A percentile compares a stretch with the other conserved stretches of the same genome.
phyloP scores from a whole-genome alignment of 352 stramenopile genomes.

The Globisporangium echinulatum region DNA sequence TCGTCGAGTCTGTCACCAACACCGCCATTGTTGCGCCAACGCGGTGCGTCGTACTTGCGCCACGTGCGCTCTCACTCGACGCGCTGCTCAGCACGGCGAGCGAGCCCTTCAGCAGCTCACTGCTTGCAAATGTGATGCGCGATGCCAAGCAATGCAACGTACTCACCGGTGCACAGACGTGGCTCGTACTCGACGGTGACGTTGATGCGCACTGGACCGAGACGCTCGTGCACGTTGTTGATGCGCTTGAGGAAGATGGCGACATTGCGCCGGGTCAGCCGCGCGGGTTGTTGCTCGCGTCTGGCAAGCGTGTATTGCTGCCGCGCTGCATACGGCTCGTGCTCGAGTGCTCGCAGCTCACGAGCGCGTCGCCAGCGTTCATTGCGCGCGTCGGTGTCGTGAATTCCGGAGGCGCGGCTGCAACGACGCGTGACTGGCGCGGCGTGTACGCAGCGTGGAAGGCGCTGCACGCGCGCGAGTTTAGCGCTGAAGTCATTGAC shows the following conservation, averaged over 20 bases:
- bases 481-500: constrained; percentile 22
- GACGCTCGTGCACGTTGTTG: constrained; percentile 30
- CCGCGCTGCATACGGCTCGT: constrained; percentile 35
- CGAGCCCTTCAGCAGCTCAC: constrained; percentile 16
- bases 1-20: not conserved
- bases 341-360: constrained; percentile 45
- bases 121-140: constrained; percentile 34
- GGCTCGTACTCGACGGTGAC: constrained; percentile 66
- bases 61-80: constrained; percentile 28
- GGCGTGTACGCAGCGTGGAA: constrained; percentile 47
- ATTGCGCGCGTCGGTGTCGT: constrained; percentile 38
- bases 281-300: constrained; percentile 28
- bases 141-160: constrained; percentile 33
- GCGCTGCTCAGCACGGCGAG: constrained; percentile 23
- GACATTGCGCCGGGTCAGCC: constrained; percentile 1
- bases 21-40: constrained; percentile 3
- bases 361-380: constrained; percentile 45
- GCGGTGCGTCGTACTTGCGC: constrained; percentile 31
- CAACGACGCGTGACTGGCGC: constrained; percentile 13
- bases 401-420: constrained; percentile 14
- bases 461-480: constrained; percentile 14
- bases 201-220: constrained; percentile 40
- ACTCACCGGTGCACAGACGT: constrained; percentile 27
- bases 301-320: constrained; percentile 29
- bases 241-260: constrained; percentile 13